Evolutionary conservation across 768 basidiomycete genomes (phyloP).

Genomic region (Leucocoprinus sp.): DNA sequence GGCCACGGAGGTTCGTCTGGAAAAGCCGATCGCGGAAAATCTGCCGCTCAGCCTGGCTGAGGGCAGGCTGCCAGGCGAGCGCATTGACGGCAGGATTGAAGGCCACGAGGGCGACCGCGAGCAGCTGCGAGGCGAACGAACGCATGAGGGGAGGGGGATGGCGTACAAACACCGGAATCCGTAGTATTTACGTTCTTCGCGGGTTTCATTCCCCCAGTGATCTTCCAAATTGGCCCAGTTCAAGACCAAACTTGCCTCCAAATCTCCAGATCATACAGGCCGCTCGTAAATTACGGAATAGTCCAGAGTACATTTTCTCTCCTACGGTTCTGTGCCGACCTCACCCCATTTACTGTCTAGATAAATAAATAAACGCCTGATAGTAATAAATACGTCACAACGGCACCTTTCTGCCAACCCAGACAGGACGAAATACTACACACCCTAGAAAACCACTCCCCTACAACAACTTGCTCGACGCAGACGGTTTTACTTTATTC

Average conservation of each 20-base stretch:
- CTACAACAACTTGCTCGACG: conserved; percentile 84
- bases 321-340: too few species aligned
- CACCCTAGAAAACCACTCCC: background rate
- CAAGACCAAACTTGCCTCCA: too few species aligned
- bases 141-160: background rate
- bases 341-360: too few species aligned
- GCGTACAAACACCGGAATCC: background rate
- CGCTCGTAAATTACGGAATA: too few species aligned
- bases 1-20: conserved; percentile 24
- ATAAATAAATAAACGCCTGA: too few species aligned
- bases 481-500: conserved; percentile 82
- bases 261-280: too few species aligned
- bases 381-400: too few species aligned
- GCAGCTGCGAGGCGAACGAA: background rate
- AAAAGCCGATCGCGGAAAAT: conserved; percentile 21
- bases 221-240: too few species aligned
- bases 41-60: conserved; percentile 17
- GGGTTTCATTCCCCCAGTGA: too few species aligned
- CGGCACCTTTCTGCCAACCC: too few species aligned
- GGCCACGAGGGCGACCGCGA: background rate
- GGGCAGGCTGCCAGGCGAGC: conserved; percentile 1
- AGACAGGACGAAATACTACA: background rate
- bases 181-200: too few species aligned
- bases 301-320: too few species aligned
- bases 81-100: background rate